Conservation (phyloP, 2,329 filamentous ascomycete genomes). For the Colletotrichum sp. region DNA sequence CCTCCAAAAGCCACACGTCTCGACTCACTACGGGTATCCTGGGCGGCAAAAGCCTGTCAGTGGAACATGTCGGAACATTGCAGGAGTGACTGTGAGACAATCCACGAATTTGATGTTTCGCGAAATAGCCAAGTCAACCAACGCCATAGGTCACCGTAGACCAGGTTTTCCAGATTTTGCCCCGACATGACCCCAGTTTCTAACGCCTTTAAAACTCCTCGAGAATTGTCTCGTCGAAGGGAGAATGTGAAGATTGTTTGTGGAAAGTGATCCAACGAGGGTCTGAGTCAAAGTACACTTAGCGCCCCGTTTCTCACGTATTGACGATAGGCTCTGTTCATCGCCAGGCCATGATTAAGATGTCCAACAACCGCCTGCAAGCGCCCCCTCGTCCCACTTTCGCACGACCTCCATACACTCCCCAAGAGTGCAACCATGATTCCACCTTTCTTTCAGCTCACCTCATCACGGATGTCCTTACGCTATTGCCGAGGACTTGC, state of each 20-base stretch:
- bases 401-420: neutral
- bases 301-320: neutral
- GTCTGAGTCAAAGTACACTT: neutral
- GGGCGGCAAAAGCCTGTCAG: neutral
- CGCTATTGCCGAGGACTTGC: neutral
- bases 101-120: neutral
- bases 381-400: neutral
- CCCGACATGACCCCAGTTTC: neutral
- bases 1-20: neutral
- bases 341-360: neutral
- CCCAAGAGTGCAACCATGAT: neutral
- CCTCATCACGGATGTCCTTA: neutral
- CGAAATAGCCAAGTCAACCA: neutral
- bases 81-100: neutral
- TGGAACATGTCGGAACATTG: neutral
- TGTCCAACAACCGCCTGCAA: neutral
- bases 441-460: neutral
- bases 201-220: neutral
- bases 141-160: neutral
- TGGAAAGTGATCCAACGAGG: neutral
- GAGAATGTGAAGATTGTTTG: neutral
- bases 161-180: neutral
- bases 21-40: neutral
- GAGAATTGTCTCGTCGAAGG: neutral
- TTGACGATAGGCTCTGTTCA: neutral